Percentiles rank a stretch among this genome's conserved stretches.
Conservation (phyloP, 2,329 filamentous ascomycete genomes). For the Pezicula neosporulosa region DNA sequence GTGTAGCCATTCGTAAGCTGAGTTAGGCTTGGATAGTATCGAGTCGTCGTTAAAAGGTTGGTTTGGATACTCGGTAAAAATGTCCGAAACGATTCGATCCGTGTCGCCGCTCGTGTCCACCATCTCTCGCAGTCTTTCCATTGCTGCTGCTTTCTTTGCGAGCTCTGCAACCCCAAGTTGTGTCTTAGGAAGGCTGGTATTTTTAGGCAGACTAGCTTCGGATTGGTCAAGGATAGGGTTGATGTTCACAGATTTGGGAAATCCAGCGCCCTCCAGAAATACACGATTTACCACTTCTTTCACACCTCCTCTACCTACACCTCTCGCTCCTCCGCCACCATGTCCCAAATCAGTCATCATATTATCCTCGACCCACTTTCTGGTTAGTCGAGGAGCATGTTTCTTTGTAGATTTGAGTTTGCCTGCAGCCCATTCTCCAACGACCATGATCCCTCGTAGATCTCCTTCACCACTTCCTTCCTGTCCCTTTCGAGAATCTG, state of each 20-base stretch:
- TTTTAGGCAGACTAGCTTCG: neutral
- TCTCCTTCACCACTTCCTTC: constrained; percentile 70
- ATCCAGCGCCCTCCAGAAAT: constrained; percentile 76
- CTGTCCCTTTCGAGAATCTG: constrained; percentile 64
- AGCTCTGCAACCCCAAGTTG: constrained; percentile 71
- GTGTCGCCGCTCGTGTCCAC: constrained; percentile 76
- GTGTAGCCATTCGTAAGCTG: constrained; percentile 84
- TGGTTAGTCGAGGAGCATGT: constrained; percentile 52
- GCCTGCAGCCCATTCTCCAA: constrained; percentile 81
- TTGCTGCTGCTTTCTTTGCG: constrained; percentile 67
- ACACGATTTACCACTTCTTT: constrained; percentile 76
- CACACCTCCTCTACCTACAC: constrained; percentile 66
- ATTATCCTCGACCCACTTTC: constrained; percentile 74
- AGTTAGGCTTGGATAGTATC: constrained; percentile 80
- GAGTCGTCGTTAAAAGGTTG: constrained; percentile 92
- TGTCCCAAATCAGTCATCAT: constrained; percentile 65
- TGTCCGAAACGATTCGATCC: constrained; percentile 75
- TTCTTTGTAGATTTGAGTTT: constrained; percentile 53
- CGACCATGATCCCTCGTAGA: constrained; percentile 79
- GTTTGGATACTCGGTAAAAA: constrained; percentile 81
- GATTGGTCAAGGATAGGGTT: constrained; percentile 23
- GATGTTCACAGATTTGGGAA: constrained; percentile 36
- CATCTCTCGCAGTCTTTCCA: constrained; percentile 71
- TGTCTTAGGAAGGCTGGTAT: constrained; percentile 38
- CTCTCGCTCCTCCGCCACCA: constrained; percentile 68